These are phyloP conservation scores for Alectoria sarmentosa DNA, from an alignment of 495 filamentous ascomycete species.

Conservation along the genomic window DNA sequence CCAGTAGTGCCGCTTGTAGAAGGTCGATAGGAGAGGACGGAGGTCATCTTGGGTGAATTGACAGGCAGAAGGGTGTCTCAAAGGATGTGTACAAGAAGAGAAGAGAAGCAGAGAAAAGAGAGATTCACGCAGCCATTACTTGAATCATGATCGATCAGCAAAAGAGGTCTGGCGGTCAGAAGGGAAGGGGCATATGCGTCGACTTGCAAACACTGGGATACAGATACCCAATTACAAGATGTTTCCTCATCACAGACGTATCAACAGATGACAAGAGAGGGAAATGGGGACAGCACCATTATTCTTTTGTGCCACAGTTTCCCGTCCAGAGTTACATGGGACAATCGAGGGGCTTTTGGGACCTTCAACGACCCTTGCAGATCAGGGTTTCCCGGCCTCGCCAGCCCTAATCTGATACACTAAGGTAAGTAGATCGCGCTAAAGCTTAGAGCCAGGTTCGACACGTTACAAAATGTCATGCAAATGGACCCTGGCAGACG, in stretches of 20 bases:
- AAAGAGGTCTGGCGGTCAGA: neutral
- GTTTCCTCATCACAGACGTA: neutral
- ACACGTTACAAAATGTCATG: no score
- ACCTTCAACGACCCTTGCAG: neutral
- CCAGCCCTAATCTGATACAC: neutral
- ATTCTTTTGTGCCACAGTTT: constrained; percentile 9
- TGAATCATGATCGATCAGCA: constrained; percentile 6
- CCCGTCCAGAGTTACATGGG: constrained; percentile 1
- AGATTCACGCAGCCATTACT: constrained; percentile 1
- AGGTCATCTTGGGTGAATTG: constrained; percentile 36
- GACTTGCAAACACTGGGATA: neutral
- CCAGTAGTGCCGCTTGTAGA: constrained; percentile 32
- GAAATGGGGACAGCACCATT: constrained; percentile 2
- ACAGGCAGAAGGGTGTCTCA: neutral
- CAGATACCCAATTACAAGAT: neutral
- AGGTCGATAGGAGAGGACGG: constrained; percentile 40
- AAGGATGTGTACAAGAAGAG: neutral
- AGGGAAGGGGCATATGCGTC: neutral
- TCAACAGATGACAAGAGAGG: neutral
- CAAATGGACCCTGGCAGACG: no score
- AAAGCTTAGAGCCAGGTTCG: no score
- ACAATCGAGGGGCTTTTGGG: neutral
- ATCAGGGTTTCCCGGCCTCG: no score
- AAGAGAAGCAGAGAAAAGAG: neutral
- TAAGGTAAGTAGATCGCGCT: neutral